These are phyloP conservation scores for Phylloporus rhodoxanthus DNA, from an alignment of 768 basidiomycete genomes.

Conservation along the genomic window DNA sequence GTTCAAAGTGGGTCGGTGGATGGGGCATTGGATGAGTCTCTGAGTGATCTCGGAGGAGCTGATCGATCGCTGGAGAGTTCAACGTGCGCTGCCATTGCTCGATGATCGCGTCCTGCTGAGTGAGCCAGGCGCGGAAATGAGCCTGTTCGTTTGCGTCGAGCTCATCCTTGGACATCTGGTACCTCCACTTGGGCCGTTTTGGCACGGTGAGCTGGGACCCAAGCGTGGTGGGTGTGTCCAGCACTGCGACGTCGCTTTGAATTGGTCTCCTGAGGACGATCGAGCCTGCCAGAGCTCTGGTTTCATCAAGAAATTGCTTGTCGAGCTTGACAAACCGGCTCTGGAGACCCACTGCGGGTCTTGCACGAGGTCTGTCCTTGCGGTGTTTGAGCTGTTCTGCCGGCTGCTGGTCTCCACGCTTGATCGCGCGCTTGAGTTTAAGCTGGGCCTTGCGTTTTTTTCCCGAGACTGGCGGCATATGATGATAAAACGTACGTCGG, in stretches of 20 bases:
- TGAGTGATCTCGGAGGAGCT: conserved; percentile 6
- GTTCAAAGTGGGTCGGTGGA: conserved; percentile 78
- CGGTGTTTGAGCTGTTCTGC: conserved; percentile 3
- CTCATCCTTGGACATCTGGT: conserved; percentile 80
- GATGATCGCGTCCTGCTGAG: conserved; percentile 54
- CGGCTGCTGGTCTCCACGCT: conserved; percentile 62
- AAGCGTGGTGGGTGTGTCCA: conserved; percentile 11
- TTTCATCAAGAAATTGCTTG: conserved; percentile 52
- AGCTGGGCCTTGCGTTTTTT: conserved; percentile 68
- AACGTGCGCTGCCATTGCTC: conserved; percentile 42
- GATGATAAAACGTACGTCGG: not conserved
- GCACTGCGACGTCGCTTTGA: conserved; percentile 33
- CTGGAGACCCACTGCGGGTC: conserved; percentile 39
- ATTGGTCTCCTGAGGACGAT: conserved; percentile 56
- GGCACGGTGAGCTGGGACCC: conserved; percentile 33
- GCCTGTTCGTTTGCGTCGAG: conserved; percentile 90
- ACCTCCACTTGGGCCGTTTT: conserved; percentile 79
- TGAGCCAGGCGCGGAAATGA: conserved; percentile 72
- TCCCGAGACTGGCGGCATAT: conserved; percentile 37
- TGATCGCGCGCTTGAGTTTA: conserved; percentile 76
- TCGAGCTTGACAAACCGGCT: conserved; percentile 66
- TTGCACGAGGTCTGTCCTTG: conserved; percentile 8
- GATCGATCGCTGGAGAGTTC: conserved; percentile 4
- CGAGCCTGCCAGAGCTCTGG: conserved; percentile 50
- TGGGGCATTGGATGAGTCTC: conserved; percentile 39